Base-by-base conservation (phyloP, 176 grass and related monocot genomes). In the Lolium perenne region DNA sequence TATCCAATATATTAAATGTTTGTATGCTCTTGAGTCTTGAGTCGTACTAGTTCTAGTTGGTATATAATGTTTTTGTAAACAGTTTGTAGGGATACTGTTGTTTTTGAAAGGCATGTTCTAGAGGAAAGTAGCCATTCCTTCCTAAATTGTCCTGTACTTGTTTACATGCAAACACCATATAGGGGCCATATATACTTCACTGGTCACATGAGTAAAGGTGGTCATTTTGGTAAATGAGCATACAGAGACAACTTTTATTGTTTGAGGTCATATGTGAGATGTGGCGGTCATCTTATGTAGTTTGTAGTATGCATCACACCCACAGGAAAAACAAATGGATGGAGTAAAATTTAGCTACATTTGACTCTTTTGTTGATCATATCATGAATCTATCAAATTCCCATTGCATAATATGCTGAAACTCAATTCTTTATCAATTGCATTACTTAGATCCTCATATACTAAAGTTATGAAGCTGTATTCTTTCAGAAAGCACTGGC, bases 401-500 rank as follows among this genome's bases (percentile, higher is more conserved):
- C 55, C 32, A 85, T 15, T 46, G 9, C 12, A 56, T 53, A 85
- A 45, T 46, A 85, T 55, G 60, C 20, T 65, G 29, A 66, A 77
- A 32, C 7, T 26, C 12, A 35, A 9, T 46, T 62, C 67, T 76
- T 29, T 50, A 26, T 20, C 65, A 78, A 48, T 57, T 65, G 12
- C 70, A 47, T 78, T 75, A 85, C 58, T 53, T 49, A 77, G 17
- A 53, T 72, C 29, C 32, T 83, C 67, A 55, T 88, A 75, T 25
- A 16, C 48, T 85, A 81, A 61, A 46, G 17, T 35, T 86, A 16
- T 51, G 6, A 59, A 61, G 68, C 10, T 14, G 5, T 85, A 15
- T 25, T 82, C 49, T 82, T 90, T 80, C 87, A 97, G 92, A 91
- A 88, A 93, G 86, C 90, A 12, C 80, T 97, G 78, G 86, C 95